phyloP scores from a whole-genome alignment of 345 rosid genomes.

The Raphanus raphanistrum region DNA sequence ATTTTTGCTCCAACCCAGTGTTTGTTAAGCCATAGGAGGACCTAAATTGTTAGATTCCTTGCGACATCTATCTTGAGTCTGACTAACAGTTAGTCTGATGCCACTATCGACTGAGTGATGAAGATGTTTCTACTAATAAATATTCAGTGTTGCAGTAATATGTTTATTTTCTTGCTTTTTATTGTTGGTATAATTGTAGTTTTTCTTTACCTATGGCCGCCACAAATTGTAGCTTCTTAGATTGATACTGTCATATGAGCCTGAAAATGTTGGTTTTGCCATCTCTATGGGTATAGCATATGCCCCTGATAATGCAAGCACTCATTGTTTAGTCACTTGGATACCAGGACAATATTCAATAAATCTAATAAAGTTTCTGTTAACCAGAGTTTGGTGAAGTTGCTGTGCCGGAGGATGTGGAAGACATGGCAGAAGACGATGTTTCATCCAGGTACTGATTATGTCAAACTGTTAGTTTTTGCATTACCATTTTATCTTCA shows the following conservation, averaged over 20 bases:
- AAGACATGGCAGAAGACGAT: slow-evolving; percentile 78
- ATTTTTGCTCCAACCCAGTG: not conserved
- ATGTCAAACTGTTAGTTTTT: not conserved
- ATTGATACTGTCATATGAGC: slow-evolving; percentile 6
- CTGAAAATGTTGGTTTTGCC: slow-evolving; percentile 9
- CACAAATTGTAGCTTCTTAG: not conserved
- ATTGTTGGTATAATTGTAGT: not conserved
- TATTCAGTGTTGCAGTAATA: not conserved
- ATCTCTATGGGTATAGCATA: not conserved
- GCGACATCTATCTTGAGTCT: not conserved
- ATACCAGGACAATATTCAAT: not conserved
- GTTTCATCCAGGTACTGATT: slow-evolving; percentile 73
- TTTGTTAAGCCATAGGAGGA: not conserved
- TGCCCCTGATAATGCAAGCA: no score
- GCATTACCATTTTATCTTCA: not conserved
- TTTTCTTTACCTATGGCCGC: not conserved
- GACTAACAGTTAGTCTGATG: not conserved
- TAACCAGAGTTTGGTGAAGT: slow-evolving; percentile 59
- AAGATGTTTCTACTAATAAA: not conserved
- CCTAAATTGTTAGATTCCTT: not conserved
- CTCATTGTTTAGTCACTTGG: slow-evolving; percentile 2
- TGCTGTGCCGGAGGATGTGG: slow-evolving; percentile 56
- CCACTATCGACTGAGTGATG: not conserved
- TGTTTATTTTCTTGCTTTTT: slow-evolving; percentile 7
- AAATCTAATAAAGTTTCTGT: slow-evolving; percentile 26